phyloP scores from a whole-genome alignment of 208 protist genomes.

The Trichomonas gallinae region DNA sequence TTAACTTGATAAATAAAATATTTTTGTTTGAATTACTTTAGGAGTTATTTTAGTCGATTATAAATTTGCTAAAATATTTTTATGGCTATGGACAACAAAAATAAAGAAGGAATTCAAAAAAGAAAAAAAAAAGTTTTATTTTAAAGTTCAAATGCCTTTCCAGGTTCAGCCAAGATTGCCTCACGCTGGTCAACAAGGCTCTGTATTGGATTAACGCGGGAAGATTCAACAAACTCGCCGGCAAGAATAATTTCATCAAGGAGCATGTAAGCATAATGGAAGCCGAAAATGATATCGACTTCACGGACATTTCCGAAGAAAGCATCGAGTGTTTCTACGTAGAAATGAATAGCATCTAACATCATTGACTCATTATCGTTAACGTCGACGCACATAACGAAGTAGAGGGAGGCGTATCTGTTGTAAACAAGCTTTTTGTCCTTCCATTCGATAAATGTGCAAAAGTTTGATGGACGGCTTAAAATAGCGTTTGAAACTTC shows the following conservation, averaged over 20 bases:
- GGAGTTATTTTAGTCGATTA: no score
- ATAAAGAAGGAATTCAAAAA: not conserved
- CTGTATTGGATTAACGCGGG: not conserved
- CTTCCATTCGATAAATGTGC: constrained; percentile 6
- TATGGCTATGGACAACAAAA: no score
- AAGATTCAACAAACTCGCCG: constrained; percentile 24
- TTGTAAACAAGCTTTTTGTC: constrained; percentile 9
- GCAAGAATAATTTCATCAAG: constrained; percentile 29
- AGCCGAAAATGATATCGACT: constrained; percentile 31
- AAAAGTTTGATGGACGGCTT: not conserved
- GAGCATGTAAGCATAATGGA: constrained; percentile 24
- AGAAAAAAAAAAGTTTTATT: not conserved
- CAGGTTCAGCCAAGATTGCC: not conserved
- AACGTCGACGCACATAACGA: constrained; percentile 30
- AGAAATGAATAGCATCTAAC: constrained; percentile 32
- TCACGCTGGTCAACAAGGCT: not conserved
- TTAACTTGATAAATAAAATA: no score
- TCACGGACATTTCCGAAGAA: constrained; percentile 32
- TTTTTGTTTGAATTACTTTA: no score
- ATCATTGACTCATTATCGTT: constrained; percentile 31
- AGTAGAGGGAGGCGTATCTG: constrained; percentile 29
- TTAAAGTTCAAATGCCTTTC: constrained; percentile 11
- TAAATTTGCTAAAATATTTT: no score
- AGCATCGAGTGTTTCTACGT: constrained; percentile 31
- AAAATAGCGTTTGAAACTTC: constrained; percentile 10